Conservation (phyloP, 345 rosid genomes). For the Geranium brycei region DNA sequence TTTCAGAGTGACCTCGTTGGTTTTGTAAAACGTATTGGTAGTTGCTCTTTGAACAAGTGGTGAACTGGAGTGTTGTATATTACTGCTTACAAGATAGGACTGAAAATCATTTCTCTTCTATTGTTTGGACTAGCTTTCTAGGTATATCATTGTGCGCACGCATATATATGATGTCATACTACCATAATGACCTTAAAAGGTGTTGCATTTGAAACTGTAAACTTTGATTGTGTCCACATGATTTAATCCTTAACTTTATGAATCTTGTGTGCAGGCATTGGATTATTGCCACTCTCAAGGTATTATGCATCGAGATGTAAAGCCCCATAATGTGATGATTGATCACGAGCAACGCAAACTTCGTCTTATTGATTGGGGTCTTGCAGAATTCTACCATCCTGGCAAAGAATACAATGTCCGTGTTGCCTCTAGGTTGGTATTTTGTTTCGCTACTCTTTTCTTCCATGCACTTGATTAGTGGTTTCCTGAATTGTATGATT, state of each 20-base stretch:
- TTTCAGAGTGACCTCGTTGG: no score
- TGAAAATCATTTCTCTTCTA: no score
- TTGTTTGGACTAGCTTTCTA: not conserved
- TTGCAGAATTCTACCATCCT: conserved; percentile 7
- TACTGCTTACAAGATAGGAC: no score
- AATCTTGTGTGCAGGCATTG: conserved; percentile 49
- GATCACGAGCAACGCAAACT: conserved; percentile 93
- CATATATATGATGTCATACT: not conserved
- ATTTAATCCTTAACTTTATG: not conserved
- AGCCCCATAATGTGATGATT: conserved; percentile 98
- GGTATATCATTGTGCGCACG: not conserved
- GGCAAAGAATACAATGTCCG: no score
- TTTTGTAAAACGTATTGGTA: no score
- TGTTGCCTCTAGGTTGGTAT: no score
- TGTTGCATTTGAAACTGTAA: not conserved
- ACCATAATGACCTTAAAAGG: not conserved
- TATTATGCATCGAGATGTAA: conserved; percentile 98
- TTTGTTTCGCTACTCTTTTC: not conserved
- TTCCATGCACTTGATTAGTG: not conserved
- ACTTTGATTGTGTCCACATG: not conserved
- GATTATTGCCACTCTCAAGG: conserved; percentile 98
- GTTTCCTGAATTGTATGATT: no score
- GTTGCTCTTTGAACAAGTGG: no score
- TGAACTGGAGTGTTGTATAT: no score
- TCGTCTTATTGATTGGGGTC: conserved; percentile 96